These are phyloP conservation scores for Phytophthora capsici DNA, from an alignment of 352 stramenopile genomes.

Conservation along the genomic window DNA sequence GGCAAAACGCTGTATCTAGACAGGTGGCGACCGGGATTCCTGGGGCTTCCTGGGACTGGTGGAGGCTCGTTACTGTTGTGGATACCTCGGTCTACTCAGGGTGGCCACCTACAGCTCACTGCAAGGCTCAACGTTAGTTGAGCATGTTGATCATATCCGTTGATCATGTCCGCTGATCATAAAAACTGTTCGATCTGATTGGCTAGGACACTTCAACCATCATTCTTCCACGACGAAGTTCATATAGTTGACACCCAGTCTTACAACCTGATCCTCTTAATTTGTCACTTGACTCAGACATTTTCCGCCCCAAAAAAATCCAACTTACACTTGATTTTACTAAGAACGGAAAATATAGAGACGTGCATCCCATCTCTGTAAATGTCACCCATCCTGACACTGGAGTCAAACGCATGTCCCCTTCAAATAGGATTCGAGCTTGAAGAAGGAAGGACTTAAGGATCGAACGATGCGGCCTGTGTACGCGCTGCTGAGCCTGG, in stretches of 20 bases:
- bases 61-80: constrained; percentile 39
- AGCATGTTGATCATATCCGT: neutral
- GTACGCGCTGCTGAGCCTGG: constrained; percentile 31
- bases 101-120: constrained; percentile 23
- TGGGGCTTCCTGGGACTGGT: constrained; percentile 31
- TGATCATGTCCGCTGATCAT: neutral
- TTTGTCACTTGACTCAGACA: constrained; percentile 2
- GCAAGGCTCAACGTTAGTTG: constrained; percentile 27
- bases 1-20: constrained; percentile 47
- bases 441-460: constrained; percentile 37
- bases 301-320: constrained; percentile 1
- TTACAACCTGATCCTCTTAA: constrained; percentile 4
- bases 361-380: neutral
- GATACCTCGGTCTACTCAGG: constrained; percentile 25
- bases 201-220: constrained; percentile 16
- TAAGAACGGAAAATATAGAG: neutral
- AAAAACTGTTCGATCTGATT: constrained; percentile 1
- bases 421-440: constrained; percentile 43
- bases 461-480: constrained; percentile 23
- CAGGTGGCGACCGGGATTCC: constrained; percentile 37
- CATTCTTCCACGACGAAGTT: constrained; percentile 13
- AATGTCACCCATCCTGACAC: constrained; percentile 22
- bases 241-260: constrained; percentile 14
- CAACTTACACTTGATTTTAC: neutral
- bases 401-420: constrained; percentile 18